These are phyloP conservation scores for Ophiostoma piceae DNA, from an alignment of 2,329 filamentous ascomycete species.

Conservation along the genomic window DNA sequence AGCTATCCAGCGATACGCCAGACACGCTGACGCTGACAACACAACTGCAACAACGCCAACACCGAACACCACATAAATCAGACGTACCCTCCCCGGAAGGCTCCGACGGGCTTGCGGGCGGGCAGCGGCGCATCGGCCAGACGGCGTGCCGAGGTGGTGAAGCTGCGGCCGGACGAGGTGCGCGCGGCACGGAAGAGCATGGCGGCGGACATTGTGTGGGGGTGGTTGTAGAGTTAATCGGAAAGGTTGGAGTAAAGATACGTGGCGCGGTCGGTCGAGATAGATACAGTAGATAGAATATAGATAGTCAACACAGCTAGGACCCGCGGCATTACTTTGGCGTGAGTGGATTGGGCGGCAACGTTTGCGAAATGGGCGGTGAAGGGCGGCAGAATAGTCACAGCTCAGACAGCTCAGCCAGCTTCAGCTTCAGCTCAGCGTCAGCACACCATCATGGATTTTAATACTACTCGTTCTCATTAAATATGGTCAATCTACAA, in stretches of 20 bases:
- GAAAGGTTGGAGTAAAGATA: too few species aligned
- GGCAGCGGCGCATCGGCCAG: slow-evolving; percentile 48
- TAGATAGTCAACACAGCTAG: background rate
- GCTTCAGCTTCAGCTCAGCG: too few species aligned
- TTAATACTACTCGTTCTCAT: too few species aligned
- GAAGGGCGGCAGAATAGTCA: slow-evolving; percentile 11
- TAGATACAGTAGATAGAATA: too few species aligned
- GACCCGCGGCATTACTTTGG: slow-evolving; percentile 10
- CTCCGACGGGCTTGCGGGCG: slow-evolving; percentile 54
- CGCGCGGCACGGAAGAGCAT: slow-evolving; percentile 38
- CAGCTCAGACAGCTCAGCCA: background rate
- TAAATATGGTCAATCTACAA: too few species aligned
- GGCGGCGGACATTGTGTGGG: slow-evolving; percentile 46
- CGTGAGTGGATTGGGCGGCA: slow-evolving; percentile 12
- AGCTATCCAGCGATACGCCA: too few species aligned
- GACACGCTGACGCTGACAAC: background rate
- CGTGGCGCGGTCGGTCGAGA: too few species aligned
- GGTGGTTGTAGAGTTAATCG: too few species aligned
- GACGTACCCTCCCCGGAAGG: slow-evolving; percentile 54
- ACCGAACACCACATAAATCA: background rate
- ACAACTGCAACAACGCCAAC: background rate
- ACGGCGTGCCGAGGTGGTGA: slow-evolving; percentile 46
- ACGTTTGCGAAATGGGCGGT: slow-evolving; percentile 9
- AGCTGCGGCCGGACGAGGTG: slow-evolving; percentile 37
- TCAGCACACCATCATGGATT: too few species aligned